Evolutionary conservation across 139 green algal genomes (phyloP), one percentile per base, ranked within the genome.

Genomic region (Dunaliella sp.): DNA sequence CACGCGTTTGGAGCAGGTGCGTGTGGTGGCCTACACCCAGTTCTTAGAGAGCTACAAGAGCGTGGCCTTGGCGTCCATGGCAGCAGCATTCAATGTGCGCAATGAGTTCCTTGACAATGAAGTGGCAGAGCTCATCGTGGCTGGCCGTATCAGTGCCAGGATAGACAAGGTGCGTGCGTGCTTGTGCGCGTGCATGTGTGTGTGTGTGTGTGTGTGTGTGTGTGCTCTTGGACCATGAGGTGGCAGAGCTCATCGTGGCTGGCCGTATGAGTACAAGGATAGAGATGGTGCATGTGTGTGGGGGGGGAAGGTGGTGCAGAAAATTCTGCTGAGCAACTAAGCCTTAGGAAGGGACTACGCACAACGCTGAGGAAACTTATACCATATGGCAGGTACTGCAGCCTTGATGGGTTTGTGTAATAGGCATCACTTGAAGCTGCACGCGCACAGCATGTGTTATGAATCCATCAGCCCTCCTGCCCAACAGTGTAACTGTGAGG

Each of bases 1-100:
- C 48, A 65, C 24, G 59, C 59, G 25, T 24, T 76, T n/a, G 59
- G n/a, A 33, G 74, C n/a, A 80, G 74, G 38, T 87, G 78, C 83
- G 97, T 2, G 92, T 95, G 1, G 91, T 96, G 65, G 96, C 94
- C 16, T 99, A 99, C 90, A 89, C 93, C 28, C 96, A 98, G 93
- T 99, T 98, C 90, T 91, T 99, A 36, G 95, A 98, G 89, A 95
- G 90, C 1, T 99, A 99, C 95, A 99, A 99, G 93, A 96, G 91
- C 77, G 97, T 99, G 31, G 98, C 95, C 1, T 88, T 99, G 36
- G 90, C 92, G 1, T 92, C 88, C 82, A 99, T 99, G 97, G 96
- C 97, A 1, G 81, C 86, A 22, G 85, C 92, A 0, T 99, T 99
- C 90, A 87, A 91, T 33, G 87, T 93, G 24, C 82, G 38, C 31